Evolutionary conservation across 1,284 basidiomycete species (phyloP), one percentile per base, ranked within the genome.

Genomic region (Sutorius eximius): DNA sequence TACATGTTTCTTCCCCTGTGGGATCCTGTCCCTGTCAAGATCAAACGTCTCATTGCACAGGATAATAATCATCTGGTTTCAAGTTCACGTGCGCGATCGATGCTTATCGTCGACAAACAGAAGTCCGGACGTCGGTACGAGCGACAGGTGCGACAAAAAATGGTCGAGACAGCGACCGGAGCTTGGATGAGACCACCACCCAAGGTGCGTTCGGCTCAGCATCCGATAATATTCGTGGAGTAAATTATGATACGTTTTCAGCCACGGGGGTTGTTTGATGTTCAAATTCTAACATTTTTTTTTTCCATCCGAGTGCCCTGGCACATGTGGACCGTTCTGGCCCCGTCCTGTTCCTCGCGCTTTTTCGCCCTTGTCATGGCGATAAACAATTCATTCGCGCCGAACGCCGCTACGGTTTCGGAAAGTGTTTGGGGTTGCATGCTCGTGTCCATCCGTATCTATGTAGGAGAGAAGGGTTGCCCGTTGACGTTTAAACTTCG

Each of bases 401-500:
- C 33, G 37, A 59, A 59, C 16, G 24, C 43, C 48, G 48, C 48
- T 45, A 49, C 43, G 13, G 27, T n/a, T 45, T 27, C 30, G 45
- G 30, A 55, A 62, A 57, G 34, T 38, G 62, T 64, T 64, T 62
- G 46, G 49, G 18, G 36, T 46, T 24, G 32, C 36, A 43, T 44
- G 40, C 27, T n/a, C 32, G 33, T 13, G 10, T 13, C 27, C 6
- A 15, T 16, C 16, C 29, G 51, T 37, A 50, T 24, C 18, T 24
- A 41, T 24, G 51, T 9, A 49, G 1, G 29, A 16, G 32, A 32
- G 44, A 32, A 18, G 29, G 29, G 33, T 24, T 45, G 29, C 18
- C 37, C 41, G 41, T 44, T 52, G 57, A 47, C 30, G 16, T 47
- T 62, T 59, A 59, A 52, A 62, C 60, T 62, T 59, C 40, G 41